These are phyloP conservation scores for Aspergillus quadricinctus DNA, from an alignment of 2,329 filamentous ascomycete species.

Conservation along the genomic window DNA sequence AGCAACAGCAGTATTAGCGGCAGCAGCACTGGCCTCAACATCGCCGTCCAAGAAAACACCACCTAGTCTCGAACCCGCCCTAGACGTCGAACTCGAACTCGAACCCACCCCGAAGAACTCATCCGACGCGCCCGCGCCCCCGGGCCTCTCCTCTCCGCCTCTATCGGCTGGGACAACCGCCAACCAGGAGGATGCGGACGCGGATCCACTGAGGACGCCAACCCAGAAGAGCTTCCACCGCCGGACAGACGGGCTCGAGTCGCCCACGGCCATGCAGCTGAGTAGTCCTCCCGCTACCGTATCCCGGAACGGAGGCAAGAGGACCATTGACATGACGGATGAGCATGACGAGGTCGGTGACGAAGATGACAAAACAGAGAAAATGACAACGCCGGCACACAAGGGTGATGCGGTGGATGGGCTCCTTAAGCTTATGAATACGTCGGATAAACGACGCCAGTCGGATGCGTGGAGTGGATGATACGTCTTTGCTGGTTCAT, in stretches of 20 bases:
- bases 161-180: slow-evolving; percentile 10
- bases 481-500: background rate
- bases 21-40: background rate
- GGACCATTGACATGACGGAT: background rate
- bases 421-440: slow-evolving; percentile 38
- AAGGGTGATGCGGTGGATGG: slow-evolving; percentile 37
- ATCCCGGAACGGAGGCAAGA: slow-evolving; percentile 8
- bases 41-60: background rate
- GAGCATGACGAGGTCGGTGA: background rate
- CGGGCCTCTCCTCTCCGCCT: slow-evolving; percentile 16
- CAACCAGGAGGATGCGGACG: slow-evolving; percentile 10
- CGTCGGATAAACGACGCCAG: slow-evolving; percentile 24
- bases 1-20: background rate
- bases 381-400: slow-evolving; percentile 22
- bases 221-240: slow-evolving; percentile 12
- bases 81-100: slow-evolving; percentile 12
- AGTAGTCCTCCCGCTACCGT: slow-evolving; percentile 32
- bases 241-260: slow-evolving; percentile 11
- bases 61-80: slow-evolving; percentile 13
- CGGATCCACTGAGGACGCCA: slow-evolving; percentile 19
- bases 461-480: slow-evolving; percentile 21
- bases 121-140: slow-evolving; percentile 4
- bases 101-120: slow-evolving; percentile 2
- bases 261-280: slow-evolving; percentile 34
- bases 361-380: background rate